Evolutionary conservation across 2,329 filamentous ascomycete species (phyloP), one percentile per base, ranked within the genome.

Genomic region (Sporothrix mexicana): DNA sequence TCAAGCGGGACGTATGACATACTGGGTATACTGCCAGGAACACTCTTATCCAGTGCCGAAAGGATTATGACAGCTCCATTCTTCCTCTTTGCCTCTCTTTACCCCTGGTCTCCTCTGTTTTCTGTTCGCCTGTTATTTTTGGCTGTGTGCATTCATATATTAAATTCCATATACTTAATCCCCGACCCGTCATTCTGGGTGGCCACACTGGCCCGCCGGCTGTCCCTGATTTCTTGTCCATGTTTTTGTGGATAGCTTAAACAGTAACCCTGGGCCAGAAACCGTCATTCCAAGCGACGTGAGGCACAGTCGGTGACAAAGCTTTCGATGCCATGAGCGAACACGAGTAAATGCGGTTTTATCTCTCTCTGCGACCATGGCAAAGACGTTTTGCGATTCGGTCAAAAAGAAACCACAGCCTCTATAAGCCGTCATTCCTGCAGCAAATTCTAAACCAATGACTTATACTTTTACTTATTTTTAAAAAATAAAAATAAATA

Each of bases 101-200:
- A 3, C 12, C n/a, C 23, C 9, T 47, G n/a, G 20, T 43, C 12
- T 47, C 10, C n/a, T 45, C 9, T 47, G n/a, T 45, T 43, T n/a
- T 47, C 10, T 23, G 9, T 47, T 36, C 30, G 3, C 7, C 30
- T n/a, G 2, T 45, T 17, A 25, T 17, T 25, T 67, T 51, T 67
- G 64, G 64, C 23, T 69, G 47, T 51, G 15, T n/a, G n/a, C 64
- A 36, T 36, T 7, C 30, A 36, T 67, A 51, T 13, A 49, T 51
- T 51, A 8, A 13, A 12, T 36, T 0, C n/a, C 45, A 43, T 57
- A 43, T 69, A 43, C 49, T 57, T 57, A 69, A 45, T 69, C 67
- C 55, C 30, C 41, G 57, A 25, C 41, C 53, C 69, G 23, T 57
- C 70, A 74, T 76, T 12, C 77, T 77, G 41, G 61, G 61, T 64